Conservation (phyloP, 805 yeast species). For the Teunomyces funiuensis region DNA sequence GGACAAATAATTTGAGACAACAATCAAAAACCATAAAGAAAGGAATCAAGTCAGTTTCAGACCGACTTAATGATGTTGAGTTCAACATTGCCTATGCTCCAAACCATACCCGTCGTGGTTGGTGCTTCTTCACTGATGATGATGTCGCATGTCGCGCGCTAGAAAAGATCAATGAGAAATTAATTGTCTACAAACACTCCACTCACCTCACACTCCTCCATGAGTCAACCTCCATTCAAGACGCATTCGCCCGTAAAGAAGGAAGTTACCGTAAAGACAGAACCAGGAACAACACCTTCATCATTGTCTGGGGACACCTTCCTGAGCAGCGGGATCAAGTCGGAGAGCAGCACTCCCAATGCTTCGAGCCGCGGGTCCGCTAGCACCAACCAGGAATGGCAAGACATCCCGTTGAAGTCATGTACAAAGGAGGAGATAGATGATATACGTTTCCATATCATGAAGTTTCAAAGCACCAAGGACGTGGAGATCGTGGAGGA, state of each 20-base stretch:
- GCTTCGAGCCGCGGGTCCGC: background rate
- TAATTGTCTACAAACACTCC: constrained; percentile 1
- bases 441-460: constrained; percentile 72
- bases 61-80: too few relatives aligned
- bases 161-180: background rate
- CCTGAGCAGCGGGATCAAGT: constrained; percentile 1
- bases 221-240: constrained; percentile 19
- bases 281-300: background rate
- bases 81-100: too few relatives aligned
- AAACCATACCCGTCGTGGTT: too few relatives aligned
- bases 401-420: constrained; percentile 63
- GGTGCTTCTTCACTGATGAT: too few relatives aligned
- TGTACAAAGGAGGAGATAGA: constrained; percentile 70
- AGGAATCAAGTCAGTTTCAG: too few relatives aligned
- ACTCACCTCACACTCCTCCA: constrained; percentile 9
- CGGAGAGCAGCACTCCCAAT: background rate
- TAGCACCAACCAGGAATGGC: constrained; percentile 35
- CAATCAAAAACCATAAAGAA: too few relatives aligned
- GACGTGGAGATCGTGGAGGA: constrained; percentile 68
- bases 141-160: constrained; percentile 4
- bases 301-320: constrained; percentile 1
- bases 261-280: constrained; percentile 20
- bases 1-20: too few relatives aligned
- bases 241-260: constrained; percentile 22
- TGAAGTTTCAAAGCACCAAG: constrained; percentile 74